Evolutionary conservation across 1,284 basidiomycete species (phyloP).

Genomic region (Ganoderma multipileum): DNA sequence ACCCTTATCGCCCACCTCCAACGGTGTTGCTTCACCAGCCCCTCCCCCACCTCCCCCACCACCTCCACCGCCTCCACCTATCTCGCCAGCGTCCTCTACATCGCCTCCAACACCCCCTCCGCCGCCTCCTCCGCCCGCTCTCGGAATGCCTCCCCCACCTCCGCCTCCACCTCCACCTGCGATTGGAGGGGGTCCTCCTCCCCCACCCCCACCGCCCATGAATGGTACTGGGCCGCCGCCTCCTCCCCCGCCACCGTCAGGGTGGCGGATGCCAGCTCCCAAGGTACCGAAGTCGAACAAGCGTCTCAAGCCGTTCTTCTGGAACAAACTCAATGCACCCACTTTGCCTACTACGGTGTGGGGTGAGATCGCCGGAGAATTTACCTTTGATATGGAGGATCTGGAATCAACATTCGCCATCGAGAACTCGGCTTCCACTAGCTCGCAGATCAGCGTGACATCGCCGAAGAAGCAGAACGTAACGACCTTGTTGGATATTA

Average conservation of each 20-base stretch:
- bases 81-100: slow-evolving; percentile 12
- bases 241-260: slow-evolving; percentile 45
- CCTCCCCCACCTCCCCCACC: slow-evolving; percentile 33
- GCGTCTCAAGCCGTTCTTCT: slow-evolving; percentile 88
- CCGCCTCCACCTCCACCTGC: slow-evolving; percentile 30
- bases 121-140: slow-evolving; percentile 33
- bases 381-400: slow-evolving; percentile 69
- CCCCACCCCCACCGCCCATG: slow-evolving; percentile 43
- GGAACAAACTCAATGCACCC: slow-evolving; percentile 76
- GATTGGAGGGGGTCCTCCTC: slow-evolving; percentile 26
- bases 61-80: slow-evolving; percentile 29
- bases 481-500: slow-evolving; percentile 80
- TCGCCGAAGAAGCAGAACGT: slow-evolving; percentile 64
- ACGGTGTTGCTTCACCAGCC: slow-evolving; percentile 5
- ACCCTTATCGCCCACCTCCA: background rate
- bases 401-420: slow-evolving; percentile 79
- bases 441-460: slow-evolving; percentile 49
- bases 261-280: slow-evolving; percentile 42
- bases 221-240: slow-evolving; percentile 29
- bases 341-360: slow-evolving; percentile 69
- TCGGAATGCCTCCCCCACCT: slow-evolving; percentile 31
- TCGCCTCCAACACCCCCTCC: slow-evolving; percentile 26
- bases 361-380: slow-evolving; percentile 58
- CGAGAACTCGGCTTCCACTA: slow-evolving; percentile 51
- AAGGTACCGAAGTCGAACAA: slow-evolving; percentile 52